Evolutionary conservation across 1,284 basidiomycete genomes (phyloP).

Genomic region (Thecaphora thlaspeos): DNA sequence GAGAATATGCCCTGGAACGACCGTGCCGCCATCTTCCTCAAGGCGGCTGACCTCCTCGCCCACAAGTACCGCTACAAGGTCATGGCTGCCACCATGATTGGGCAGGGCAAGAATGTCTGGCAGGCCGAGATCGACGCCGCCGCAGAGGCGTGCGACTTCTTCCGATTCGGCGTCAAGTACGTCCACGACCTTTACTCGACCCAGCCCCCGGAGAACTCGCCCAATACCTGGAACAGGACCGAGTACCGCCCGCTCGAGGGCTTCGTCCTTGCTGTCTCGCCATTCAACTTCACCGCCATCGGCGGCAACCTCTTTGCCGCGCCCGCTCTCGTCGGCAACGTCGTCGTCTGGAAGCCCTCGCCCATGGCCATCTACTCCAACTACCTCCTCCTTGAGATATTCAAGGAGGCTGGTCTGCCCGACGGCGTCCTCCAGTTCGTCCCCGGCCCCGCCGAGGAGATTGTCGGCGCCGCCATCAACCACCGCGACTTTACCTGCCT

Average conservation of each 20-base stretch:
- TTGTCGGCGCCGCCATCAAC: constrained; percentile 61
- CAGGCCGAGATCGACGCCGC: constrained; percentile 99
- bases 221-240: constrained; percentile 91
- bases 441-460: constrained; percentile 62
- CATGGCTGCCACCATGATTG: constrained; percentile 94
- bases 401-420: constrained; percentile 90
- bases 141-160: constrained; percentile 91
- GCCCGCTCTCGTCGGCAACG: constrained; percentile 92
- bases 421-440: constrained; percentile 95
- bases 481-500: constrained; percentile 81
- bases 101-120: constrained; percentile 99
- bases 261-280: constrained; percentile 93
- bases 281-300: constrained; percentile 79
- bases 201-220: constrained; percentile 82
- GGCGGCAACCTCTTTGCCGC: constrained; percentile 60
- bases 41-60: constrained; percentile 76
- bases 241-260: constrained; percentile 97
- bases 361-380: constrained; percentile 93
- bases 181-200: constrained; percentile 90
- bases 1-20: constrained; percentile 94
- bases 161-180: constrained; percentile 94
- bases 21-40: constrained; percentile 94
- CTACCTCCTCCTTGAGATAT: constrained; percentile 87
- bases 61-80: constrained; percentile 90
- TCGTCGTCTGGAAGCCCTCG: constrained; percentile 95